A percentile compares a stretch with the other conserved stretches of the same genome.
phyloP scores from a whole-genome alignment of 257 asterid species.

The Scutellaria baicalensis region DNA sequence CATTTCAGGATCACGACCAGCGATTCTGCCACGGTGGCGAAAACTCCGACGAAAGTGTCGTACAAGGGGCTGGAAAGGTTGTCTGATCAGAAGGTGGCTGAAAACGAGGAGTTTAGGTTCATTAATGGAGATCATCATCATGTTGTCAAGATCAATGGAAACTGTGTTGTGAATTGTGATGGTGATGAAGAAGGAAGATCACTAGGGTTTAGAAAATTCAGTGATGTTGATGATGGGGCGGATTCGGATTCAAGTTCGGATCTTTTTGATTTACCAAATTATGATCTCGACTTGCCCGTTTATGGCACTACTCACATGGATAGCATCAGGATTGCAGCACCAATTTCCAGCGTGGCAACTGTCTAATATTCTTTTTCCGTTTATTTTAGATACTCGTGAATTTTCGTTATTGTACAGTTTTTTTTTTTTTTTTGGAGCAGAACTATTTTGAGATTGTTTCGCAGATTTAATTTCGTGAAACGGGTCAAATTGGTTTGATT shows the following conservation, averaged over 20 bases:
- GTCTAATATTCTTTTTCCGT: not conserved
- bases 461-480: too few species aligned
- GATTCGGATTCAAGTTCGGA: conserved; percentile 92
- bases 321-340: conserved; percentile 27
- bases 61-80: conserved; percentile 26
- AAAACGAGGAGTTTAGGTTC: conserved; percentile 17
- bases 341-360: not conserved
- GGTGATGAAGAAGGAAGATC: conserved; percentile 17
- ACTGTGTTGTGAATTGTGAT: conserved; percentile 10
- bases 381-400: not conserved
- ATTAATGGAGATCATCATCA: conserved; percentile 12
- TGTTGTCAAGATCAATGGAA: not conserved
- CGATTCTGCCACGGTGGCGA: conserved; percentile 10
- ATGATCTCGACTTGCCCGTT: conserved; percentile 46
- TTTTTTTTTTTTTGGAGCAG: not conserved
- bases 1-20: conserved; percentile 32
- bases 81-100: conserved; percentile 14
- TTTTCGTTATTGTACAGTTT: not conserved
- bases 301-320: conserved; percentile 37
- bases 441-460: too few species aligned
- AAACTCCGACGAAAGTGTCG: conserved; percentile 43
- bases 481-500: too few species aligned
- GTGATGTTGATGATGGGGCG: conserved; percentile 40
- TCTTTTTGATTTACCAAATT: conserved; percentile 70
- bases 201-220: conserved; percentile 30